Evolutionary conservation across 345 rosid genomes (phyloP), one percentile per base, ranked within the genome.

Genomic region (Eutrema yunnanense): DNA sequence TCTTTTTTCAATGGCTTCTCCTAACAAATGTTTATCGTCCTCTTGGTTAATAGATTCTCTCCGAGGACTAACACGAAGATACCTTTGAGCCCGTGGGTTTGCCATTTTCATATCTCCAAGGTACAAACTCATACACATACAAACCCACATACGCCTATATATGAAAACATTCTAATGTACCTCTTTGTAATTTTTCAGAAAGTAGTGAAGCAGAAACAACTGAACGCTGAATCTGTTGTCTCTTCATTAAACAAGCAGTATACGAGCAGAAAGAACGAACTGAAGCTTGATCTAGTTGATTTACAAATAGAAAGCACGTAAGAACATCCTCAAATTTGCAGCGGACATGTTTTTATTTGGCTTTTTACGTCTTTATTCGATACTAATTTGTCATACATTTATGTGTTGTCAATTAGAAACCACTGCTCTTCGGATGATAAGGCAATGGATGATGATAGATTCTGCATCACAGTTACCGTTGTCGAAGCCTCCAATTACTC

Each of bases 101-200:
- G 95, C 86, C 96, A 90, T 76, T 92, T 92, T 67, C 92, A 90
- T 76, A 69, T 92, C 52, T 51, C 72, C 61, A 81, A 95, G 98
- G 99, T 94, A 84, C 27, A 56, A 47, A 47, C 36, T 37, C 59
- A 51, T 5, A 32, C 47, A 43, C 42, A 58, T 26, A 43, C 9
- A 77, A 14, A 52, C 4, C 27, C 14, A 42, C 2, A 2, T 0
- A 50, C 13, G 2, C 41, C 13, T 42, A 22, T 59, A 26, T 53
- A 44, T 51, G 4, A 33, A 56, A 42, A 41, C 43, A 36, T 49
- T 41, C 42, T 57, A 65, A 64, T 38, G 53, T 32, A 32, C 16
- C 47, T 56, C 29, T 79, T 59, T 53, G 30, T 19, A 38, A 54
- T 66, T 41, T 80, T 76, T 46, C 86, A 95, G 98, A 89, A 89